These are phyloP conservation scores for Yamadazyma philogaea DNA, from an alignment of 805 yeast genomes.

Conservation along the genomic window DNA sequence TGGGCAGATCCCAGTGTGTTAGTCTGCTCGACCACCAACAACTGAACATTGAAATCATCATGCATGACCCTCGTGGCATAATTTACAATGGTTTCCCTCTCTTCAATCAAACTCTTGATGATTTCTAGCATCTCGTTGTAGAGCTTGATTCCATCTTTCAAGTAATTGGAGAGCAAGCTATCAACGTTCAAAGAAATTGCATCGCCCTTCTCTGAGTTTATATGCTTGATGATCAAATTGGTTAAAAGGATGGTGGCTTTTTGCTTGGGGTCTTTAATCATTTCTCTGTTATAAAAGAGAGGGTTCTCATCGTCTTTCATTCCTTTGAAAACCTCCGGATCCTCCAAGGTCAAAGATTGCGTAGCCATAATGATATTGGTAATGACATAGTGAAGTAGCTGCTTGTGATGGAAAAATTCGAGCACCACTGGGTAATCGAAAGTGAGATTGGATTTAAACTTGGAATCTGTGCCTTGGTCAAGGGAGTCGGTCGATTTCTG, in stretches of 20 bases:
- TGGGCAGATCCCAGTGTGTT: conserved; percentile 37
- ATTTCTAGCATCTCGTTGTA: conserved; percentile 35
- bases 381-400: conserved; percentile 60
- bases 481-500: neutral
- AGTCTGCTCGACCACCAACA: conserved; percentile 48
- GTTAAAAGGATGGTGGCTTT: conserved; percentile 49
- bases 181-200: conserved; percentile 40
- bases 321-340: conserved; percentile 70
- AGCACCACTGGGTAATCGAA: conserved; percentile 52
- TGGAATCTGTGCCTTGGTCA: neutral
- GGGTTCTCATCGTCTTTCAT: conserved; percentile 52
- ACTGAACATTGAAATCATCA: conserved; percentile 60
- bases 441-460: conserved; percentile 23
- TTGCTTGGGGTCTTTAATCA: conserved; percentile 42
- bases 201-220: conserved; percentile 30
- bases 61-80: conserved; percentile 79
- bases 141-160: conserved; percentile 33
- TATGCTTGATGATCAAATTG: conserved; percentile 44
- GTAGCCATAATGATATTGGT: conserved; percentile 61
- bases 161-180: conserved; percentile 35
- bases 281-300: conserved; percentile 37
- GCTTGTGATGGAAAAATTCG: conserved; percentile 77
- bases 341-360: conserved; percentile 66
- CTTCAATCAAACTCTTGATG: conserved; percentile 61
- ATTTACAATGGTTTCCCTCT: conserved; percentile 64